A percentile compares a stretch with the other conserved stretches of the same genome.
Evolutionary conservation across 169 alveolate genomes (phyloP).

Genomic region (Plasmodium falciparum): DNA sequence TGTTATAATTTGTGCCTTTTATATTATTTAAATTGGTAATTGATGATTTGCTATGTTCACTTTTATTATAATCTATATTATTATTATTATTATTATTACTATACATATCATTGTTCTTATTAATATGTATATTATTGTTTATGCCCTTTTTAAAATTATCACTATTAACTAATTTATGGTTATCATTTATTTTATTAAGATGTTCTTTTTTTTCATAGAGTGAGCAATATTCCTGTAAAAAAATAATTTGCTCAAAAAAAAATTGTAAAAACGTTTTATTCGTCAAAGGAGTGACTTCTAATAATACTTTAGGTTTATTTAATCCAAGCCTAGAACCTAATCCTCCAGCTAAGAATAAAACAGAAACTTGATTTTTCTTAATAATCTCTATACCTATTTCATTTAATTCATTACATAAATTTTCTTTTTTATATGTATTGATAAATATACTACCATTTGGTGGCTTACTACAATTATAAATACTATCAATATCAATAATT

Average conservation of each 20-base stretch:
- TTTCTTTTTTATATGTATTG: slow-evolving; percentile 36
- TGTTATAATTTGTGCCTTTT: background rate
- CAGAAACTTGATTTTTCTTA: slow-evolving; percentile 75
- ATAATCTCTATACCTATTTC: slow-evolving; percentile 51
- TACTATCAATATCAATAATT: slow-evolving; percentile 26
- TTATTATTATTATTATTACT: background rate
- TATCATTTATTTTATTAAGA: background rate
- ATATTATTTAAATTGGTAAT: too few species aligned
- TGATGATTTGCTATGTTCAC: background rate
- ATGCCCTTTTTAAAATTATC: background rate
- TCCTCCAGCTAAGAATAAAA: slow-evolving; percentile 86
- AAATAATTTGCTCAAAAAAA: slow-evolving; percentile 78
- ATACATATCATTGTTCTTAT: background rate
- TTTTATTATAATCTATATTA: background rate
- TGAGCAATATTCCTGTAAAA: slow-evolving; percentile 49
- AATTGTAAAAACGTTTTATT: slow-evolving; percentile 82
- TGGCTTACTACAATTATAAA: slow-evolving; percentile 39
- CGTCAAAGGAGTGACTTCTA: slow-evolving; percentile 79
- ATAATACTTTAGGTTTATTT: slow-evolving; percentile 76
- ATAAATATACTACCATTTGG: slow-evolving; percentile 49
- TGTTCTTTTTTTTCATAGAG: background rate
- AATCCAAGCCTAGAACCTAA: slow-evolving; percentile 80
- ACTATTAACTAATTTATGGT: background rate
- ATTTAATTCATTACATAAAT: slow-evolving; percentile 40
- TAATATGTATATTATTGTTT: background rate